Evolutionary conservation across 768 basidiomycete species (phyloP).

Genomic region (Dentipellis fragilis): DNA sequence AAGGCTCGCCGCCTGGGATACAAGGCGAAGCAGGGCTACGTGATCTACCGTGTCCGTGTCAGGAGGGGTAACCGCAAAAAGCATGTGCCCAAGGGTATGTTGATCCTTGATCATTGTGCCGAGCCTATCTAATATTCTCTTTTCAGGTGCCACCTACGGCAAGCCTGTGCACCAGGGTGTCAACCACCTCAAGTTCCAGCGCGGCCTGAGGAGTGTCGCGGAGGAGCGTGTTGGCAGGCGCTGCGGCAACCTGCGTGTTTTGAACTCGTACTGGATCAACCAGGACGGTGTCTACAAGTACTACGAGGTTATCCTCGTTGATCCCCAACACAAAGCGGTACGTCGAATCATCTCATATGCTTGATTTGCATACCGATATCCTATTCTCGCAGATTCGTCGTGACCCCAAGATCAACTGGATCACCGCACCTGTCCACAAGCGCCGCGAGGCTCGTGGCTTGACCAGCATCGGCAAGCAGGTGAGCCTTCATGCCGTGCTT

Average conservation of each 20-base stretch:
- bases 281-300: constrained; percentile 99
- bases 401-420: constrained; percentile 98
- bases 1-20: constrained; percentile 98
- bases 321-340: constrained; percentile 90
- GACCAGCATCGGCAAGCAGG: constrained; percentile 92
- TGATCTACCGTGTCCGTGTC: constrained; percentile 95
- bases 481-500: constrained; percentile 21
- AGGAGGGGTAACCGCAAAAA: constrained; percentile 99
- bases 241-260: constrained; percentile 91
- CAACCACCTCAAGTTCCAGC: constrained; percentile 97
- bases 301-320: constrained; percentile 97
- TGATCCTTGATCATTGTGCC: background rate
- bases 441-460: constrained; percentile 96
- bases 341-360: constrained; percentile 20
- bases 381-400: constrained; percentile 61
- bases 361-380: constrained; percentile 7
- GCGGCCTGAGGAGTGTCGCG: constrained; percentile 83
- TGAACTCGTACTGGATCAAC: constrained; percentile 99
- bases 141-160: constrained; percentile 88
- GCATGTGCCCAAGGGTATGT: constrained; percentile 89
- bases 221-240: constrained; percentile 97
- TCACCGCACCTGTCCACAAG: constrained; percentile 96
- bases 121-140: background rate
- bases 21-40: constrained; percentile 99
- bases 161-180: constrained; percentile 99